A percentile compares a stretch with the other conserved stretches of the same genome.
Evolutionary conservation across 352 stramenopile species (phyloP).

Genomic region (Globisporangium acanthophoron): DNA sequence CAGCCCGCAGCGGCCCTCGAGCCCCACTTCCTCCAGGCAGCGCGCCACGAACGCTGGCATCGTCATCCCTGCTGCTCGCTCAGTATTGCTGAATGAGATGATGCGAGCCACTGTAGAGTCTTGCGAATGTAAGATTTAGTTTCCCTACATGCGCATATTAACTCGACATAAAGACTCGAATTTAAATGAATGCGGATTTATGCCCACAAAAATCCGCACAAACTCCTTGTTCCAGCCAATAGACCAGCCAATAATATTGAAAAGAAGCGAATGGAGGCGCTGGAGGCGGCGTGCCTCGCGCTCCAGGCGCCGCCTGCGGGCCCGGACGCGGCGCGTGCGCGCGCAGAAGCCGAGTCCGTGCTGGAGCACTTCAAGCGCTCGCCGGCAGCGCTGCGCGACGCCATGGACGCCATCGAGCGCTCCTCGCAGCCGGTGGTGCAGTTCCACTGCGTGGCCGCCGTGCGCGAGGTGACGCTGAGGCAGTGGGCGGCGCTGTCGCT

Average conservation of each 20-base stretch:
- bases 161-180: no score
- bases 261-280: conserved; percentile 33
- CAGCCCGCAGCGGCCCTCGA: conserved; percentile 71
- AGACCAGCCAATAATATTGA: no score
- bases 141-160: no score
- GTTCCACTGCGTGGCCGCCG: conserved; percentile 75
- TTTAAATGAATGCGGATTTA: no score
- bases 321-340: conserved; percentile 39
- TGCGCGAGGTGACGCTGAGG: conserved; percentile 72
- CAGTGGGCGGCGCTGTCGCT: conserved; percentile 49
- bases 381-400: conserved; percentile 50
- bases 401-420: conserved; percentile 43
- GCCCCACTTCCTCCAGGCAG: conserved; percentile 75
- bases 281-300: conserved; percentile 64
- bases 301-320: conserved; percentile 57
- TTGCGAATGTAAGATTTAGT: no score
- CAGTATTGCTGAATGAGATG: not conserved
- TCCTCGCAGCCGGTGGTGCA: conserved; percentile 53
- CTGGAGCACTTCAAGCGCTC: conserved; percentile 81
- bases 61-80: conserved; percentile 3
- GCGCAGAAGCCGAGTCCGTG: conserved; percentile 54
- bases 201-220: no score
- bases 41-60: conserved; percentile 71
- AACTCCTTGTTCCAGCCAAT: not conserved
- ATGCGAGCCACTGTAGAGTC: no score